A percentile compares a stretch with the other conserved stretches of the same genome.
These are phyloP conservation scores for Pelagophyceae sp. DNA, from an alignment of 352 stramenopile species.

Conservation along the genomic window DNA sequence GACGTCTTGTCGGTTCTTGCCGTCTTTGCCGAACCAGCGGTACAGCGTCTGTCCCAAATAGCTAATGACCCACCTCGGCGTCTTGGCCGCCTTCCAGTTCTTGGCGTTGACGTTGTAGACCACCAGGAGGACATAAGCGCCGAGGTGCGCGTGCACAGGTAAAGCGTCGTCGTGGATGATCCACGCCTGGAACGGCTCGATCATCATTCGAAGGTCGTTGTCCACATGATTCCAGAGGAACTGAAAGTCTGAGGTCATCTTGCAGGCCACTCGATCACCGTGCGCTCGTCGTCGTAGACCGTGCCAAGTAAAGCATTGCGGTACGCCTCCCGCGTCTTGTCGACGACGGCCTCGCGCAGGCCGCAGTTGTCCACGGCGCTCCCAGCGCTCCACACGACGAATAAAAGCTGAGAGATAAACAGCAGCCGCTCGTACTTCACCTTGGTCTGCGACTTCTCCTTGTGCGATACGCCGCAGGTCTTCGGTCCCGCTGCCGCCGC, in stretches of 20 bases:
- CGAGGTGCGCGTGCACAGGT: background rate
- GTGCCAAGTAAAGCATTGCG: too few species aligned
- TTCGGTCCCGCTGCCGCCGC: too few species aligned
- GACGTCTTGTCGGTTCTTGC: slow-evolving; percentile 10
- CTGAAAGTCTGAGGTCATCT: background rate
- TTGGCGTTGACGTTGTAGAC: background rate
- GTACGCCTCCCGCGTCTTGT: too few species aligned
- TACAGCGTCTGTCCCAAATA: background rate
- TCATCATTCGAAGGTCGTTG: background rate
- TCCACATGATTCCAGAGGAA: slow-evolving; percentile 7
- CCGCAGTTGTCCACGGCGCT: too few species aligned
- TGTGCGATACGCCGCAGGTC: too few species aligned
- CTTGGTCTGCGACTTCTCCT: too few species aligned
- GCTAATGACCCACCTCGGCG: background rate
- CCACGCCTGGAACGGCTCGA: background rate
- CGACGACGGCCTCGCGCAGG: too few species aligned
- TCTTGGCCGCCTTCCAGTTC: background rate
- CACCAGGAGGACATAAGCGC: background rate
- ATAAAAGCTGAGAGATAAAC: too few species aligned
- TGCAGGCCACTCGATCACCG: slow-evolving; percentile 1
- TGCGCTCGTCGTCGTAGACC: background rate
- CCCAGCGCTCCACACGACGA: too few species aligned
- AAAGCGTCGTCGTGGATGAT: background rate
- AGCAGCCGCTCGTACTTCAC: too few species aligned
- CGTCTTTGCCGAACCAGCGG: background rate